Conservation (phyloP, 2,329 filamentous ascomycete species). For the Helicocarpus griseus region DNA sequence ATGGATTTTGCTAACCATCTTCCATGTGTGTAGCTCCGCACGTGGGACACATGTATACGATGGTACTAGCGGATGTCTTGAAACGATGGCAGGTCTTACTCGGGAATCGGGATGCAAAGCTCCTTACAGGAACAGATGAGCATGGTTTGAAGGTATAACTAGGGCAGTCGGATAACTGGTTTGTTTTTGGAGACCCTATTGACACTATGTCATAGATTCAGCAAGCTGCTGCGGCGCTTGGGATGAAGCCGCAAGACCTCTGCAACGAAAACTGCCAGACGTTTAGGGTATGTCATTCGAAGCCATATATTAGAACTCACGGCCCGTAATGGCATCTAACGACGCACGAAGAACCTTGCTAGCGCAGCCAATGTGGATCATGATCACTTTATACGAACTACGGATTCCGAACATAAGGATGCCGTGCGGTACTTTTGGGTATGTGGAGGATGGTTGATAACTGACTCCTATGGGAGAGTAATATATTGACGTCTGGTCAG, state of each 20-base stretch:
- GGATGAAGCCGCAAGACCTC: slow-evolving; percentile 67
- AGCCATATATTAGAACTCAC: neutral
- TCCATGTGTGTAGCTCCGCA: slow-evolving; percentile 60
- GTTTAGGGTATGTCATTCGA: slow-evolving; percentile 49
- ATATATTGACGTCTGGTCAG: slow-evolving; percentile 20
- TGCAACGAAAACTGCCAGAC: slow-evolving; percentile 75
- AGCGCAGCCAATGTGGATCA: slow-evolving; percentile 59
- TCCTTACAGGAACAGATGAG: slow-evolving; percentile 91
- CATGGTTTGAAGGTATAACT: slow-evolving; percentile 73
- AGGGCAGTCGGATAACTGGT: neutral
- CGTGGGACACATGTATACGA: slow-evolving; percentile 87
- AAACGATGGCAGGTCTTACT: slow-evolving; percentile 83
- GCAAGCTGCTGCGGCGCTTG: slow-evolving; percentile 64
- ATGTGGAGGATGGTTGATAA: slow-evolving; percentile 12
- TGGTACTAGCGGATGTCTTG: slow-evolving; percentile 81
- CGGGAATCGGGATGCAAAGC: slow-evolving; percentile 54
- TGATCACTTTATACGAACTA: slow-evolving; percentile 88
- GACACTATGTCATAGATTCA: slow-evolving; percentile 52
- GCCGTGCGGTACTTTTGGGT: slow-evolving; percentile 87
- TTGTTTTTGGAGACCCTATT: slow-evolving; percentile 7
- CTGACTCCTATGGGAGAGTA: neutral
- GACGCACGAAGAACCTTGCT: slow-evolving; percentile 50
- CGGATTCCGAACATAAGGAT: slow-evolving; percentile 68
- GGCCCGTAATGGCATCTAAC: neutral
- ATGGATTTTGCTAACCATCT: slow-evolving; percentile 1